Evolutionary conservation across 768 basidiomycete genomes (phyloP).

Genomic region (Coprinopsis cinerea): DNA sequence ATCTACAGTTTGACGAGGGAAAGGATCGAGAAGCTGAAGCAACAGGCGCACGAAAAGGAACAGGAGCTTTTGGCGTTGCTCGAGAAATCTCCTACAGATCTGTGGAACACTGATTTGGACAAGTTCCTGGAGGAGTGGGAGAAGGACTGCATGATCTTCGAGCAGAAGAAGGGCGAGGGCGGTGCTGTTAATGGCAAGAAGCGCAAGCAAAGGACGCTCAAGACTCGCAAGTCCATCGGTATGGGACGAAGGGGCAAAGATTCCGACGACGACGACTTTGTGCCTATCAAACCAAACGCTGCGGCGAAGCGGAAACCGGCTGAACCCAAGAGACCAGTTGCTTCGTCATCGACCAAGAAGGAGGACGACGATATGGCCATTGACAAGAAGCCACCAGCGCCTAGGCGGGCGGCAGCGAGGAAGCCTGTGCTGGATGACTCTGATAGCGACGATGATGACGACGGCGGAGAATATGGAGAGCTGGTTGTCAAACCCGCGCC

Average conservation of each 20-base stretch:
- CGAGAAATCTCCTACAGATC: slow-evolving; percentile 67
- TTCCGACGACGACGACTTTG: slow-evolving; percentile 42
- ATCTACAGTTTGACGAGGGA: slow-evolving; percentile 94
- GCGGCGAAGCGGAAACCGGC: slow-evolving; percentile 36
- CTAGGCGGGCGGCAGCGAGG: slow-evolving; percentile 14
- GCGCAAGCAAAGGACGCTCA: slow-evolving; percentile 39
- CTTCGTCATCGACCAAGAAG: slow-evolving; percentile 13
- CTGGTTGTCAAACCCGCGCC: slow-evolving; percentile 6
- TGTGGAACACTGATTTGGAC: slow-evolving; percentile 92
- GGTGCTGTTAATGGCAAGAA: slow-evolving; percentile 39
- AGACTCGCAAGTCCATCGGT: slow-evolving; percentile 46
- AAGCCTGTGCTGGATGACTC: slow-evolving; percentile 16
- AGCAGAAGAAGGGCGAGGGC: slow-evolving; percentile 33
- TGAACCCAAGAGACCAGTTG: slow-evolving; percentile 13
- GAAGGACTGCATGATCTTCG: slow-evolving; percentile 42
- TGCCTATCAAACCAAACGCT: slow-evolving; percentile 38
- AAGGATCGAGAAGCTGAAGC: slow-evolving; percentile 83
- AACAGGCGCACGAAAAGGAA: slow-evolving; percentile 81
- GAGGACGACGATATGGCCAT: slow-evolving; percentile 13
- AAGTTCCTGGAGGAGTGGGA: slow-evolving; percentile 80
- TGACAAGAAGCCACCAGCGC: slow-evolving; percentile 13
- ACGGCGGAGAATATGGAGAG: too few species aligned
- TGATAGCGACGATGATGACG: slow-evolving; percentile 11
- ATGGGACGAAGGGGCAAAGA: slow-evolving; percentile 17
- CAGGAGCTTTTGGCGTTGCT: slow-evolving; percentile 72